These are phyloP conservation scores for Fusarium palustre DNA, from an alignment of 2,329 filamentous ascomycete species.

Conservation along the genomic window DNA sequence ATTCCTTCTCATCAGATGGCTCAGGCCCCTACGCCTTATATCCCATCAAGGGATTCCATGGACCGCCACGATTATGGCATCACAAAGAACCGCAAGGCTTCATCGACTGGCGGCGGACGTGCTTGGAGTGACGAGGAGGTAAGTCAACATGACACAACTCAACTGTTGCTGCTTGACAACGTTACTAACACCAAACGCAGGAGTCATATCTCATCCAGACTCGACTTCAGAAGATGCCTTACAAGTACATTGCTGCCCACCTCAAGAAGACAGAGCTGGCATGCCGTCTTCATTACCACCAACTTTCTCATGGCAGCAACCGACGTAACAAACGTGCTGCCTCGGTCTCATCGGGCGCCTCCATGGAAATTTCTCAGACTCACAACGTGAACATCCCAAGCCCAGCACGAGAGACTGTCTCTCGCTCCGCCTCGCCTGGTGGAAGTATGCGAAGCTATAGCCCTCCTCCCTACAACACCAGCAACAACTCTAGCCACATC, in stretches of 20 bases:
- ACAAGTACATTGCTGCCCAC: conserved; percentile 88
- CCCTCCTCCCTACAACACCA: conserved; percentile 56
- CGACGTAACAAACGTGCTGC: conserved; percentile 82
- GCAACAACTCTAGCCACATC: conserved; percentile 58
- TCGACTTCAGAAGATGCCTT: conserved; percentile 87
- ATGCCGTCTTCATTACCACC: conserved; percentile 88
- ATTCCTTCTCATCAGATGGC: conserved; percentile 66
- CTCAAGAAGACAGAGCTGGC: conserved; percentile 90
- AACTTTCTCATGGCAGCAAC: conserved; percentile 84
- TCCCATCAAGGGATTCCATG: conserved; percentile 64
- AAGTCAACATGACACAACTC: conserved; percentile 40
- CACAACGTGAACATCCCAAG: conserved; percentile 60
- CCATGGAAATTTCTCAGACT: conserved; percentile 62
- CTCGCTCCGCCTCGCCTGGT: conserved; percentile 63
- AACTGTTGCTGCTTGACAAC: not conserved
- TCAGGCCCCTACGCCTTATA: conserved; percentile 59
- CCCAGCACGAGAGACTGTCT: conserved; percentile 61
- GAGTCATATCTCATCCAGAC: conserved; percentile 87
- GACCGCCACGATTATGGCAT: conserved; percentile 70
- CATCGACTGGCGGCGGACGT: conserved; percentile 79
- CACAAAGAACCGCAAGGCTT: conserved; percentile 74
- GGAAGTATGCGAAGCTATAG: conserved; percentile 59
- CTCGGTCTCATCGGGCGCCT: conserved; percentile 75
- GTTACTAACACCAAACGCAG: conserved; percentile 57
- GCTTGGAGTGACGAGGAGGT: conserved; percentile 91